Base-by-base conservation (phyloP, 2,329 filamentous ascomycete genomes). In the Escovopsis sp. region DNA sequence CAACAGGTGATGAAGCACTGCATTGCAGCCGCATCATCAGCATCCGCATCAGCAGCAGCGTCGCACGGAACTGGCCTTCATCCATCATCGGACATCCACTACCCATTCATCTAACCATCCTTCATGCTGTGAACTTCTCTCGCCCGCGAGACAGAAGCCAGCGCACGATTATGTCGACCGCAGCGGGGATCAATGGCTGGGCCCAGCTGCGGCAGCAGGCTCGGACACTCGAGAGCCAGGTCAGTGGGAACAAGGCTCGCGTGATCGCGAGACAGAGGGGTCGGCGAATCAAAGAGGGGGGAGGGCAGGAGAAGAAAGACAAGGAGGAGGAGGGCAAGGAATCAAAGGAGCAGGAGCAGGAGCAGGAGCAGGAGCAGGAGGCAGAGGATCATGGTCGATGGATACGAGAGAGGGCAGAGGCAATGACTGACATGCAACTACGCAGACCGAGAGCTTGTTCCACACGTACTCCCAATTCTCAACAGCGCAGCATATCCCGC, bases 131-230 rank as follows among this genome's bases (percentile, higher is more conserved):
- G 35, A 14, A 26, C 31, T 15, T 23, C 17, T 19, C 27, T 28
- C n/a, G n/a, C n/a, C 11, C 21, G 21, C 21, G 21, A 25, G 8
- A 25, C 11, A 10, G 28, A 15, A 17, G 12, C n/a, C 28, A 31
- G 15, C 28, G 33, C 28, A 31, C n/a, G n/a, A 51, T 34, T 43
- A 76, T 75, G 70, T 61, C 68, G 43, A 53, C 65, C 45, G 57
- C 64, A 39, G 60, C 65, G 31, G 63, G 70, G 43, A 74, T 61
- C 43, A 67, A 71, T 43, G 79, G 86, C 62, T 98, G 90, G 90
- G 79, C 85, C 51, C 86, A 94, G 63, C 70, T 96, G 47, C 82
- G 90, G 49, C 86, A 94, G 56, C 88, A 96, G 61, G 84, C 86
- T 41, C 72, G 90, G 49, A 74, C 77, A 31, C 67, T 94, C 42